Percentiles rank a stretch among this genome's conserved stretches.
Conservation (phyloP, 2,329 filamentous ascomycete species). For the Mollisiaceae sp. region DNA sequence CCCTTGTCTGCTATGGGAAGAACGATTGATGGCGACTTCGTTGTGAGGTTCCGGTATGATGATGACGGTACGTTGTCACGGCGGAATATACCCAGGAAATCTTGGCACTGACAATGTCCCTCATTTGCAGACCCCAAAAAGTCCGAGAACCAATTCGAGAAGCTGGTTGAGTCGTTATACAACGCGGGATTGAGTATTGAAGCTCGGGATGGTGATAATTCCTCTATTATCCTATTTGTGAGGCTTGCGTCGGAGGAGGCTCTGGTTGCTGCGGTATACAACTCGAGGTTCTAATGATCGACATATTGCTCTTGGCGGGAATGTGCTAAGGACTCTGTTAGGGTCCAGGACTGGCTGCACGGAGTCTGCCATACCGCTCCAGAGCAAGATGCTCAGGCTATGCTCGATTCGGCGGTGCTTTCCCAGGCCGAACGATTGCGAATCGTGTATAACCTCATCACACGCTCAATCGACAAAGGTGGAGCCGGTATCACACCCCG, state of each 20-base stretch:
- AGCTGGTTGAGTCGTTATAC: constrained; percentile 1
- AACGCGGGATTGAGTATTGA: not conserved
- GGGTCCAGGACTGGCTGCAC: constrained; percentile 2
- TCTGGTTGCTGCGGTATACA: not conserved
- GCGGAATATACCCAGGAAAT: not conserved
- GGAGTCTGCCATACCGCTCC: constrained; percentile 6
- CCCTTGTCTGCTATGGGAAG: constrained; percentile 6
- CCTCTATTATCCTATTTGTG: not conserved
- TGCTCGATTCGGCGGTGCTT: constrained; percentile 6
- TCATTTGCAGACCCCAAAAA: not conserved
- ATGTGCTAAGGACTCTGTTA: constrained; percentile 5
- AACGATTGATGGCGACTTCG: not conserved
- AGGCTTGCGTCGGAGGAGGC: constrained; percentile 1
- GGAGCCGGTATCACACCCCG: constrained; percentile 1
- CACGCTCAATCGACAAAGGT: not conserved
- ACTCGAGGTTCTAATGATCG: constrained; percentile 2
- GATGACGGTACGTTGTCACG: not conserved
- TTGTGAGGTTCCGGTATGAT: constrained; percentile 1
- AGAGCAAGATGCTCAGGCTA: not conserved
- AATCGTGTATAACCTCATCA: constrained; percentile 3
- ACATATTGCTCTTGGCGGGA: not conserved
- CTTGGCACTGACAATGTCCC: constrained; percentile 5
- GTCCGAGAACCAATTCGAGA: constrained; percentile 2
- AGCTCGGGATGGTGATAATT: constrained; percentile 5
- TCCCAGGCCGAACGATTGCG: not conserved